Evolutionary conservation across 2,329 filamentous ascomycete species (phyloP), one percentile per base, ranked within the genome.

Genomic region (Arthrobotrys musiformis): DNA sequence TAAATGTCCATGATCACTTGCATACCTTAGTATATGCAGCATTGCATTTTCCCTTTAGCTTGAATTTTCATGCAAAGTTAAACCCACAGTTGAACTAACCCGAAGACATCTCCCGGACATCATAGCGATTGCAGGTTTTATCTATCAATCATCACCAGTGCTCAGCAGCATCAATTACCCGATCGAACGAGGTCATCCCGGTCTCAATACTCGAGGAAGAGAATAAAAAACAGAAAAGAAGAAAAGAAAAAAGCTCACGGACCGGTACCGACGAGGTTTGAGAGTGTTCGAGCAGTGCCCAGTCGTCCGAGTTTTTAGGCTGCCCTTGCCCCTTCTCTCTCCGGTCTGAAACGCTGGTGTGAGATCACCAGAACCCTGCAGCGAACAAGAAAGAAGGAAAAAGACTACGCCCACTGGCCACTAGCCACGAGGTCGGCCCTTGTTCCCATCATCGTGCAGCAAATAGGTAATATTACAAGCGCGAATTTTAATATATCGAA

Each of bases 281-380:
- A 58, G 42, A 63, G 50, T 62, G 64, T 48, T 66, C 61, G 48
- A 66, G 48, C 24, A 26, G 24, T 62, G 35, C 26, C 54, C 19
- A 58, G 42, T 50, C 19, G 19, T 56, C 54, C 19, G 35, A 22
- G 26, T 54, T 60, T 60, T 40, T 77, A 70, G 66, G 73, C 66
- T 76, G 61, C 73, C 66, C 37, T 67, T 13, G 5, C 5, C 44
- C 22, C 44, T 15, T 24, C 44, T 48, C 44, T 22, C 24, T 48
- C n/a, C 44, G 28, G 69, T 70, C 66, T 77, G 73, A 77, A 77
- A 77, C 73, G 56, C 52, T 70, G 66, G 73, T 76, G 72, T 70
- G 66, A 70, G 73, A 77, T 77, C 73, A 66, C 26, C 66, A 37
- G n/a, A 61, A 48, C 60, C 73, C 70, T 76, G 70, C 70, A 75